Evolutionary conservation across 106 monocot genomes (phyloP).

Genomic region (Cymbidium sinense): DNA sequence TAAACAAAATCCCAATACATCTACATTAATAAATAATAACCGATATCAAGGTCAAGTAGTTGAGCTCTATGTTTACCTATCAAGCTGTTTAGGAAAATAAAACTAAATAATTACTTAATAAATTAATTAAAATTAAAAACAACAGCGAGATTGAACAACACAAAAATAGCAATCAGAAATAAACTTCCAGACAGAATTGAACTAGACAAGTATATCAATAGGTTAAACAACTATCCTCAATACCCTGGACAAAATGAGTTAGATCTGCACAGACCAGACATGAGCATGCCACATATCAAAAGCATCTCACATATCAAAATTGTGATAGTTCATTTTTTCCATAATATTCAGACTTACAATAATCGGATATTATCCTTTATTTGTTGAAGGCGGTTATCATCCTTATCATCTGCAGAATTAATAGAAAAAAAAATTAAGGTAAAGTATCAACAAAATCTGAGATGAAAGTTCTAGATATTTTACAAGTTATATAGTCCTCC

Average conservation of each 20-base stretch:
- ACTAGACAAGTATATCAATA: too few species aligned
- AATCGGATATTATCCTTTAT: conserved; percentile 65
- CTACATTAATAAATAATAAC: neutral
- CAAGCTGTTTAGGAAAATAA: neutral
- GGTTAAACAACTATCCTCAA: too few species aligned
- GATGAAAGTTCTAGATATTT: neutral
- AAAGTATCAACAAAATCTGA: conserved; percentile 1
- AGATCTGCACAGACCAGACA: neutral
- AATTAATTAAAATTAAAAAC: neutral
- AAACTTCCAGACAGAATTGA: neutral
- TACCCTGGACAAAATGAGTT: neutral
- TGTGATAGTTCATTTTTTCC: neutral
- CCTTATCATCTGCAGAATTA: conserved; percentile 42
- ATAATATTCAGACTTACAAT: conserved; percentile 52
- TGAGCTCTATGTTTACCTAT: neutral
- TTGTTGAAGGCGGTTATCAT: conserved; percentile 50
- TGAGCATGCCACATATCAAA: neutral
- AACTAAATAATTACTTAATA: neutral
- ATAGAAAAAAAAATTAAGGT: conserved; percentile 3
- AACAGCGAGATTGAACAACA: neutral
- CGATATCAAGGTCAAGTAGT: neutral
- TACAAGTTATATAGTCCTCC: conserved; percentile 36
- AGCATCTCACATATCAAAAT: neutral
- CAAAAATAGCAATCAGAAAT: neutral
- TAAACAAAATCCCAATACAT: neutral